Conservation (phyloP, 2,329 filamentous ascomycete genomes). For the Amauroascus verrucosus region DNA sequence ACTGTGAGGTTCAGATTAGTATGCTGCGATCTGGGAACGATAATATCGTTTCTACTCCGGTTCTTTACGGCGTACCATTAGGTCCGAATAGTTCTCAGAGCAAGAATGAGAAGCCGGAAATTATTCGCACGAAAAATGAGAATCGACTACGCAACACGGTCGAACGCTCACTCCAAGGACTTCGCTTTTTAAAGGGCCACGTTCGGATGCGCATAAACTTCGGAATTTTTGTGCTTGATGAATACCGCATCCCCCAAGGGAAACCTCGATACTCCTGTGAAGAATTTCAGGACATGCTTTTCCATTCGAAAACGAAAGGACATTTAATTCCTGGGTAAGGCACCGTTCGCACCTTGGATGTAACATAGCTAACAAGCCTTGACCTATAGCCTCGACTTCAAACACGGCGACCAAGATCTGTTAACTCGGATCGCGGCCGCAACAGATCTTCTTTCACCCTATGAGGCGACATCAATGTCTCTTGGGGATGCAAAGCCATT, state of each 20-base stretch:
- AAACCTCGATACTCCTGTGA: constrained; percentile 25
- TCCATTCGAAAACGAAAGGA: constrained; percentile 28
- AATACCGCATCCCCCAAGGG: constrained; percentile 26
- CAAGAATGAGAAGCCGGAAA: constrained; percentile 16
- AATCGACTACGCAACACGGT: constrained; percentile 24
- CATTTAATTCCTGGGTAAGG: constrained; percentile 31
- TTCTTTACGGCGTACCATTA: constrained; percentile 19
- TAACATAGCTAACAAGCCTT: neutral
- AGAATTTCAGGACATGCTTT: constrained; percentile 35
- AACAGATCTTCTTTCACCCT: constrained; percentile 24
- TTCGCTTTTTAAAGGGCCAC: constrained; percentile 27
- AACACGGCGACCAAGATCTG: constrained; percentile 21
- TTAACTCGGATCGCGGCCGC: constrained; percentile 25
- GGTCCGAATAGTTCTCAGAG: constrained; percentile 16
- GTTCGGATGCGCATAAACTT: constrained; percentile 36
- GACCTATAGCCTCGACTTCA: constrained; percentile 19
- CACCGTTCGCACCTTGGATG: neutral
- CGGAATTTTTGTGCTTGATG: constrained; percentile 32
- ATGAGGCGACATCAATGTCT: constrained; percentile 17
- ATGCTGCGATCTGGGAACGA: constrained; percentile 12
- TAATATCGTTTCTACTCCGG: neutral
- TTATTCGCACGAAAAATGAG: constrained; percentile 25
- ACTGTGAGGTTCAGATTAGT: constrained; percentile 22
- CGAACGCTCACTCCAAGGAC: constrained; percentile 24
- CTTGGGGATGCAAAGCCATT: constrained; percentile 23